Percentiles rank a stretch among this genome's conserved stretches.
These are phyloP conservation scores for Auricularia auricula-judae DNA, from an alignment of 768 basidiomycete species.

Conservation along the genomic window DNA sequence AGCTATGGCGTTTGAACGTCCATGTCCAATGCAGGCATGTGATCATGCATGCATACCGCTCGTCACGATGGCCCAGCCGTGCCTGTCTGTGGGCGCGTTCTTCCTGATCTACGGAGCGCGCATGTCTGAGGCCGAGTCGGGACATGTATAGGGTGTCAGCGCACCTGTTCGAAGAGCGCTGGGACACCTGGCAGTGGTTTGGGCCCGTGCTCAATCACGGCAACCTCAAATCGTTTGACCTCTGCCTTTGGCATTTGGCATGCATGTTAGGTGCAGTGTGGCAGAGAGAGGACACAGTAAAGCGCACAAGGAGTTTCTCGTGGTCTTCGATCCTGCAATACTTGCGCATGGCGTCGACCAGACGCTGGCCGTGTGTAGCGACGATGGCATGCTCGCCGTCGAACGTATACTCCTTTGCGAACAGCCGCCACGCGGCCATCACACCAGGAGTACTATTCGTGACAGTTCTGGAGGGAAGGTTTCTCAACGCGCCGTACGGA, in stretches of 20 bases:
- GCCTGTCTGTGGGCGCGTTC: conserved; percentile 24
- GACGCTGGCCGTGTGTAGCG: conserved; percentile 59
- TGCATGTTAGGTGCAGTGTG: background rate
- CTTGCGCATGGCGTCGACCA: conserved; percentile 64
- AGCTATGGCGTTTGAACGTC: conserved; percentile 37
- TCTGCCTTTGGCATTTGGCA: conserved; percentile 34
- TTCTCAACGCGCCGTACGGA: background rate
- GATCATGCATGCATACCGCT: conserved; percentile 37
- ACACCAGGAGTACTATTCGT: conserved; percentile 82
- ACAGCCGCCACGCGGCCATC: conserved; percentile 64
- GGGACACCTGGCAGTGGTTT: conserved; percentile 56
- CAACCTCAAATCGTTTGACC: conserved; percentile 66
- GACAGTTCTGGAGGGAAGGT: conserved; percentile 37
- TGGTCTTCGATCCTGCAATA: conserved; percentile 55
- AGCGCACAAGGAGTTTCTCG: conserved; percentile 42
- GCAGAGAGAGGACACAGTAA: conserved; percentile 12
- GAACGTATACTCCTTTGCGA: conserved; percentile 51
- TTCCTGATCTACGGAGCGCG: background rate
- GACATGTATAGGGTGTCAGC: conserved; percentile 1
- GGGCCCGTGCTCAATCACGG: conserved; percentile 56
- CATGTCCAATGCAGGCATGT: background rate
- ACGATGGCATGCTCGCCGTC: conserved; percentile 33
- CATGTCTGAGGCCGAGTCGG: background rate
- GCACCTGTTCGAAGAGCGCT: conserved; percentile 44
- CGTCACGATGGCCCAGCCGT: conserved; percentile 79